Evolutionary conservation across 2,329 filamentous ascomycete species (phyloP), one percentile per base, ranked within the genome.

Genomic region (Ilyonectria mors-panacis): DNA sequence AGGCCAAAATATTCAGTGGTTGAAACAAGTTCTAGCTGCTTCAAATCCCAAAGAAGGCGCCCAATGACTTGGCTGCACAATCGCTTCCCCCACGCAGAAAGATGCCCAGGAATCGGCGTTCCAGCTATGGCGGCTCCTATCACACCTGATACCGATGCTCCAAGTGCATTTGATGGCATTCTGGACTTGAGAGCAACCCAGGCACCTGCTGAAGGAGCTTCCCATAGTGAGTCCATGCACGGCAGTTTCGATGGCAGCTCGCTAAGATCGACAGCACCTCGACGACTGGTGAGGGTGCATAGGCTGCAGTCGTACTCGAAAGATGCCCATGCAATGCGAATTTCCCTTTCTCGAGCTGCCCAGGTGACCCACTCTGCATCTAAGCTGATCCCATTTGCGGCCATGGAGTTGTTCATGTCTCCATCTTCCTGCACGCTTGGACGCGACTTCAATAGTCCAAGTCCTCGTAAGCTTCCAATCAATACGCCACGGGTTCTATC

Each of bases 271-370:
- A 79, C 74, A 4, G 73, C 73, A 17, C 74, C 75, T 3, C 76
- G 76, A 1, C 75, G 71, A 42, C 71, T 73, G 1, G 76, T 79
- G 23, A 79, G 66, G 4, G 77, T 78, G 44, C 71, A 76, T 5
- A 78, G 59, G n/a, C 72, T 78, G 66, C 77, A 79, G 65, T 79
- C 77, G 37, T 78, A 78, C 50, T 79, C 77, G 35, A 79, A 79
- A 8, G 75, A 73, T 17, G 77, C 71, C 78, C 77, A 79, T 1
- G 74, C 73, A 7, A 73, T 66, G 13, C 77, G 69, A 28, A 66
- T 69, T 23, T 72, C 75, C 19, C 68, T 69, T 59, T 79, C 77
- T 6, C 59, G 62, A 6, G 56, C 57, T 15, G 69, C 67, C 78
- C 77, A 79, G 0, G 70, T 55, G 2, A 55, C 15, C 77, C 77